A percentile compares a stretch with the other conserved stretches of the same genome.
Conservation (phyloP, 2,329 filamentous ascomycete species). For the Phaeomoniella chlamydospora region DNA sequence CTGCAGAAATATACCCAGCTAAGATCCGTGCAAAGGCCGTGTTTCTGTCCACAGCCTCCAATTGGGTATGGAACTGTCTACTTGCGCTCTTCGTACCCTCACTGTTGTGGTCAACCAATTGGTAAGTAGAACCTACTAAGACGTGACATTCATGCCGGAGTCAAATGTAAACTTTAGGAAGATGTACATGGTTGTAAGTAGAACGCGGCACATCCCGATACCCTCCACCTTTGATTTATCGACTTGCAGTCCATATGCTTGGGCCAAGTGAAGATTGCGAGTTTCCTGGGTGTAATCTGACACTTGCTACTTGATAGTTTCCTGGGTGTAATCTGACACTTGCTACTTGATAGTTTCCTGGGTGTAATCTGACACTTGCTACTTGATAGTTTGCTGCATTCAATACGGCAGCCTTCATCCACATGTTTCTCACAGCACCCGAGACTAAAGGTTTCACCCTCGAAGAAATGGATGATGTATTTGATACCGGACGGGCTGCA, state of each 20-base stretch:
- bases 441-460: slow-evolving; percentile 17
- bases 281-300: too few species aligned
- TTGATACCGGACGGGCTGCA: slow-evolving; percentile 5
- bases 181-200: slow-evolving; percentile 8
- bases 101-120: slow-evolving; percentile 15
- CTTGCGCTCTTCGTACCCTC: slow-evolving; percentile 16
- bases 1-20: slow-evolving; percentile 25
- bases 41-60: slow-evolving; percentile 19
- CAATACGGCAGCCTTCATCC: slow-evolving; percentile 10
- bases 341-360: too few species aligned
- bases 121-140: too few species aligned
- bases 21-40: slow-evolving; percentile 22
- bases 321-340: too few species aligned
- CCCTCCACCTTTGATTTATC: too few species aligned
- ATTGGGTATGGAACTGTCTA: slow-evolving; percentile 21
- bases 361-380: slow-evolving; percentile 2
- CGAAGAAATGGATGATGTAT: slow-evolving; percentile 17
- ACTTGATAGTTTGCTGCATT: slow-evolving; percentile 12
- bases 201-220: background rate
- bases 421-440: slow-evolving; percentile 14
- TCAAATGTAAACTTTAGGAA: too few species aligned
- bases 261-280: too few species aligned
- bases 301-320: too few species aligned
- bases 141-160: too few species aligned
- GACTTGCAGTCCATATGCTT: too few species aligned